Conservation (phyloP, 331 rosid species). For the Malus hybrid region DNA sequence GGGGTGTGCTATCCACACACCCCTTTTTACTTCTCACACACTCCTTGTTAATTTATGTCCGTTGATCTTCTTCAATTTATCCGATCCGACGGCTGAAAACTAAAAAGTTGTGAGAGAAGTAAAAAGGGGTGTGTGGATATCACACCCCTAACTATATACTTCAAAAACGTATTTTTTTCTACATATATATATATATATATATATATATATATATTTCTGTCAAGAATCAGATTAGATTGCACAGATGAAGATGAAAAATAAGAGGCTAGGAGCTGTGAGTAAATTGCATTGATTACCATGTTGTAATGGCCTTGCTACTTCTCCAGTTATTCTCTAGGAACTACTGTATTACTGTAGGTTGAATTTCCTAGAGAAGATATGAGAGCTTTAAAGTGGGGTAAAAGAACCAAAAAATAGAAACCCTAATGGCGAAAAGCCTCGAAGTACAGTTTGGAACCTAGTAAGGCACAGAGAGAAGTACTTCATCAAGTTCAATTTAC, state of each 20-base stretch:
- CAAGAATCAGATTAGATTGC: background rate
- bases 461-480: background rate
- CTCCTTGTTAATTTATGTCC: too few relatives aligned
- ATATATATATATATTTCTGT: background rate
- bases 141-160: too few relatives aligned
- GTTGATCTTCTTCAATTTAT: too few relatives aligned
- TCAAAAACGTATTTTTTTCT: too few relatives aligned
- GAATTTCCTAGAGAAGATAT: conserved; percentile 27
- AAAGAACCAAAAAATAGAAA: conserved; percentile 37
- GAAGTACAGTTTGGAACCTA: conserved; percentile 13
- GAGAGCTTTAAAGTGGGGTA: conserved; percentile 1
- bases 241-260: background rate
- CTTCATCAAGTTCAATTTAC: conserved; percentile 18
- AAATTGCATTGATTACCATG: background rate
- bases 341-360: background rate
- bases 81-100: too few relatives aligned
- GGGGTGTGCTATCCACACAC: too few relatives aligned
- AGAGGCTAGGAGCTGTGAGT: background rate
- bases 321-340: too few relatives aligned
- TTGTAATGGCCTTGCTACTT: background rate
- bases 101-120: too few relatives aligned
- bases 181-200: background rate
- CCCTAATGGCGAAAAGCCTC: conserved; percentile 31
- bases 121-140: too few relatives aligned
- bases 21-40: too few relatives aligned